Base-by-base conservation (phyloP, 2,329 filamentous ascomycete genomes). In the Knufia petricola region DNA sequence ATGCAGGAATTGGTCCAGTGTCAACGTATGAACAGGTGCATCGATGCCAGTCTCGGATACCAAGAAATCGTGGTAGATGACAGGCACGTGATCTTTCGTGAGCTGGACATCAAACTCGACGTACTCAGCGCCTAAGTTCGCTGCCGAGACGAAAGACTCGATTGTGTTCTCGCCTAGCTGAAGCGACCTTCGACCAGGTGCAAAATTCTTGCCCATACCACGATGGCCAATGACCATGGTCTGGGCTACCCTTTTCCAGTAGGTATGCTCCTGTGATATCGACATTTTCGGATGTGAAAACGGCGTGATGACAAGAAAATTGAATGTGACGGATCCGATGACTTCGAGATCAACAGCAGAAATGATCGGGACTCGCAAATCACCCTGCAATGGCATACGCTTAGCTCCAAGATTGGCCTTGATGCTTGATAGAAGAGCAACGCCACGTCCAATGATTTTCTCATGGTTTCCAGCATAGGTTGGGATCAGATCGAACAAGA, bases 41-140 rank as follows among this genome's bases (percentile, higher is more conserved):
- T 98, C 92, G 47, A 95, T 92, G 8, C 94, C 92, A 0, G 92
- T 96, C 68, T 98, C 92, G 62, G 88, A 95, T 64, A 98, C 92
- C 12, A 96, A 74, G 61, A 98, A 98, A 65, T 98, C 92, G 63
- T 98, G 92, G 63, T 98, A 98, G 60, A 98, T 95, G 55, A 98
- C 90, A 0, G 92, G 92, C 1, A 98, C 88, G 60, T 94, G 88
- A 63, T 98, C 92, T 62, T 98, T 98, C n/a, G 92, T 98, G 32
- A 98, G 73, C 64, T 98, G 92, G 0, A 98, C 92, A 63, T 98
- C 92, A 60, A 79, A 79, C 58, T 84, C 80, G 30, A 84, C 79
- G 58, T 83, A 83, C 8, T 76, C 77, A 10, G 79, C 92, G 7
- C 92, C 92, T 45, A 98, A 68, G 57, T 95, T 96, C 37, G 90